phyloP scores from a whole-genome alignment of 768 basidiomycete genomes.

The Amanita rubescens region DNA sequence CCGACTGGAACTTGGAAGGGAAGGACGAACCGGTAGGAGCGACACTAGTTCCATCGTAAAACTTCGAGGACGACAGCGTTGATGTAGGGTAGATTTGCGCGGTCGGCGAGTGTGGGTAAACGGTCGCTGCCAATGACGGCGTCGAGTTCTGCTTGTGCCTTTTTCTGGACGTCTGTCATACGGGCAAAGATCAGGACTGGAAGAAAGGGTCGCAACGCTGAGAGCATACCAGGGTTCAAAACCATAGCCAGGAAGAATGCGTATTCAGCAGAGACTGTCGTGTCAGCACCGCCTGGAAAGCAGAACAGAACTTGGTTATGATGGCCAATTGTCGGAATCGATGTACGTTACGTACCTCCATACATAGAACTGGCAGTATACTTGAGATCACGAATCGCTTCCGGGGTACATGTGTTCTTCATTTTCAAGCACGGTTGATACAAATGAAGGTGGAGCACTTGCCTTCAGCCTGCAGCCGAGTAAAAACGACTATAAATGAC shows the following conservation, averaged over 20 bases:
- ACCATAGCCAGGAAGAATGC: constrained; percentile 46
- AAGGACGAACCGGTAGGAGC: background rate
- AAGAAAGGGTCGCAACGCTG: background rate
- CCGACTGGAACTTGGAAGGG: background rate
- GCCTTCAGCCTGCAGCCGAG: constrained; percentile 16
- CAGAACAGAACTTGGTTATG: too few relatives aligned
- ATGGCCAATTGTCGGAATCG: constrained; percentile 1
- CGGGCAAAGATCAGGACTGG: background rate
- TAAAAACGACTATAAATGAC: too few relatives aligned
- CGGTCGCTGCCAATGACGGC: background rate
- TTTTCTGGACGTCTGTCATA: background rate
- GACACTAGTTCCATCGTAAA: background rate
- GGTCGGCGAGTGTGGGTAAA: background rate
- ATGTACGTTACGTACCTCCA: constrained; percentile 34
- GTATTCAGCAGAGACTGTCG: constrained; percentile 34
- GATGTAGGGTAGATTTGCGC: background rate
- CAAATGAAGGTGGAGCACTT: constrained; percentile 35
- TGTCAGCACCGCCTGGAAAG: constrained; percentile 45
- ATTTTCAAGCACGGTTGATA: constrained; percentile 26
- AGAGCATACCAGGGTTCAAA: constrained; percentile 24
- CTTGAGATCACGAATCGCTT: constrained; percentile 32
- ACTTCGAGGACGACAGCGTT: background rate
- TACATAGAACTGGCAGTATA: constrained; percentile 39
- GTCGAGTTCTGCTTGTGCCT: background rate
- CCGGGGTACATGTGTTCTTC: constrained; percentile 22